Evolutionary conservation across 352 stramenopile genomes (phyloP).

Genomic region (Globisporangium solare): DNA sequence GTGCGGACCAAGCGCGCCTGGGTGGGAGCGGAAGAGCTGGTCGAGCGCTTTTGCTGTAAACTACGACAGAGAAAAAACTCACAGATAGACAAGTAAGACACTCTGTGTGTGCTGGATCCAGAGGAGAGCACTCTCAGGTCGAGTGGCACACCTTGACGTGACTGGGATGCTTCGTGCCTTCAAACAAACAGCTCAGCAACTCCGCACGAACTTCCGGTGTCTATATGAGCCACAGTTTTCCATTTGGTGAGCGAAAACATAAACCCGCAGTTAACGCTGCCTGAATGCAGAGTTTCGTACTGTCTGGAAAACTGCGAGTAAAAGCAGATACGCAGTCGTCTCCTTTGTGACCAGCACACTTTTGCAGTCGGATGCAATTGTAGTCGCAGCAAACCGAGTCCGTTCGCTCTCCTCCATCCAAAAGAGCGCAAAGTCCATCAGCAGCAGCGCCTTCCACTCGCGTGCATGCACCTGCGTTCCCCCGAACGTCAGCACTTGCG

Average conservation of each 20-base stretch:
- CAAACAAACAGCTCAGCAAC: slow-evolving; percentile 46
- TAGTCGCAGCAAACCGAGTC: not conserved
- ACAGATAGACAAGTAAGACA: not conserved
- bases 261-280: not conserved
- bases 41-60: slow-evolving; percentile 17
- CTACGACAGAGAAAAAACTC: slow-evolving; percentile 5
- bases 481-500: slow-evolving; percentile 53
- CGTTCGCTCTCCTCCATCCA: slow-evolving; percentile 37
- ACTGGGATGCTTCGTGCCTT: slow-evolving; percentile 12
- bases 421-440: slow-evolving; percentile 67
- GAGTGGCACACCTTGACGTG: slow-evolving; percentile 6
- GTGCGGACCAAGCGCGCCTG: slow-evolving; percentile 28
- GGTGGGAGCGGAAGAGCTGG: slow-evolving; percentile 23
- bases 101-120: not conserved
- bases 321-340: slow-evolving; percentile 7
- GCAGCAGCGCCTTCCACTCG: slow-evolving; percentile 70
- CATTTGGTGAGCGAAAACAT: too few species aligned
- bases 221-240: slow-evolving; percentile 13
- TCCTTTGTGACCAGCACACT: slow-evolving; percentile 6
- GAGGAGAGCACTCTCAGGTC: not conserved
- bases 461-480: slow-evolving; percentile 59
- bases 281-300: not conserved
- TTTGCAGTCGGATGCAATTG: not conserved
- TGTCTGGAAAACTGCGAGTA: slow-evolving; percentile 18
- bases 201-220: slow-evolving; percentile 48